Percentiles rank a stretch among this genome's conserved stretches.
phyloP scores from a whole-genome alignment of 805 yeast species.

The Pichia insulana region DNA sequence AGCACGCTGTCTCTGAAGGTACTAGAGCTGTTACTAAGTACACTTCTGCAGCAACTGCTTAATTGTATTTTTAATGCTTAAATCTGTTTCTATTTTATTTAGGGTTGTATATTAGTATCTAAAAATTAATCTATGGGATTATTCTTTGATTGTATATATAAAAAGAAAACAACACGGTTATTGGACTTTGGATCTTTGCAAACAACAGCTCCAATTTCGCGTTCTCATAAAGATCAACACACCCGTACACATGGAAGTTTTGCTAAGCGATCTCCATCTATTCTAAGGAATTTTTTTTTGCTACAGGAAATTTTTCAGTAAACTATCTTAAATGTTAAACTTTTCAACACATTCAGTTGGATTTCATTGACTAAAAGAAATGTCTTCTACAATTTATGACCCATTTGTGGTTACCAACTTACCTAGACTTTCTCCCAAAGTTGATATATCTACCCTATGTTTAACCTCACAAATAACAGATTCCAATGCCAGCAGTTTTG shows the following conservation, averaged over 20 bases:
- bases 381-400: slow-evolving; percentile 20
- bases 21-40: slow-evolving; percentile 96
- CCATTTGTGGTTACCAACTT: slow-evolving; percentile 27
- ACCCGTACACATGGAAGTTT: not conserved
- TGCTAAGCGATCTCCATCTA: no score
- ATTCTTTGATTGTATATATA: slow-evolving; percentile 3
- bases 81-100: slow-evolving; percentile 17
- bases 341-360: not conserved
- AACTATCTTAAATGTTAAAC: not conserved
- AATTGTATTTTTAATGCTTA: slow-evolving; percentile 10
- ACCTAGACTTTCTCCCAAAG: slow-evolving; percentile 25
- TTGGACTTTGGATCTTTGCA: no score
- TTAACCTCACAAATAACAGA: slow-evolving; percentile 20
- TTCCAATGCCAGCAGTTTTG: slow-evolving; percentile 31
- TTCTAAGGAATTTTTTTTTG: no score
- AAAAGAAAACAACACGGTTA: no score
- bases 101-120: slow-evolving; percentile 29
- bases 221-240: not conserved
- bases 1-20: slow-evolving; percentile 98
- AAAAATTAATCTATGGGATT: slow-evolving; percentile 10
- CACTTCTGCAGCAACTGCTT: slow-evolving; percentile 54
- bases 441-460: slow-evolving; percentile 18
- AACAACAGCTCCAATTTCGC: no score
- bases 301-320: not conserved
- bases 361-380: not conserved